phyloP scores from a whole-genome alignment of 2,329 filamentous ascomycete genomes.

The Macroventuria anomochaeta region DNA sequence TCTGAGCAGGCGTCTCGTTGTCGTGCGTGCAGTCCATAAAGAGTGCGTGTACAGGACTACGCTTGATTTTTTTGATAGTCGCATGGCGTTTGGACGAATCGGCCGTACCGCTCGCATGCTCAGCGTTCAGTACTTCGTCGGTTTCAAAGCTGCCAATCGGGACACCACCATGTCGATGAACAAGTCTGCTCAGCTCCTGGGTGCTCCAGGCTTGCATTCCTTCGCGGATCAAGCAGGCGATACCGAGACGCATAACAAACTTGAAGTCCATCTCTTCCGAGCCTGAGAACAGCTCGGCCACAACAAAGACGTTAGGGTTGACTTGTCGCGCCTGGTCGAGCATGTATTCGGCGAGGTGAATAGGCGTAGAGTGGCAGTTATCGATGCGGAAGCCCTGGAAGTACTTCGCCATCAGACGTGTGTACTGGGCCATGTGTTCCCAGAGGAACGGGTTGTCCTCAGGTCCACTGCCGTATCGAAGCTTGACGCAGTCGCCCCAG shows the following conservation, averaged over 20 bases:
- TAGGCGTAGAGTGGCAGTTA: conserved; percentile 95
- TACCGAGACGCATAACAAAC: conserved; percentile 89
- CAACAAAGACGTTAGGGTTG: conserved; percentile 86
- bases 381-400: conserved; percentile 96
- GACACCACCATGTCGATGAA: conserved; percentile 90
- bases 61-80: conserved; percentile 79
- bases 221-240: conserved; percentile 91
- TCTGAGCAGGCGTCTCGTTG: conserved; percentile 95
- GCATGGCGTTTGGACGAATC: conserved; percentile 54
- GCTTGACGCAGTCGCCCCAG: conserved; percentile 98
- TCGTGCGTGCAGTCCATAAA: conserved; percentile 99
- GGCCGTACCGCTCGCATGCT: conserved; percentile 46
- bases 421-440: conserved; percentile 95
- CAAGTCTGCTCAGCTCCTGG: conserved; percentile 86
- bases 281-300: conserved; percentile 93
- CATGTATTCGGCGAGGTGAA: conserved; percentile 93
- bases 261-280: conserved; percentile 96
- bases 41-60: conserved; percentile 87
- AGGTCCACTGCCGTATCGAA: conserved; percentile 81
- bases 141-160: conserved; percentile 97
- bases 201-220: conserved; percentile 99
- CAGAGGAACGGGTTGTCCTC: conserved; percentile 92
- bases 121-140: conserved; percentile 77
- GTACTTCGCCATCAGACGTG: conserved; percentile 88
- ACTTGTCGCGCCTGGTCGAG: conserved; percentile 91